phyloP scores from a whole-genome alignment of 2,329 filamentous ascomycete species.

The Allantophomopsis cytisporea region DNA sequence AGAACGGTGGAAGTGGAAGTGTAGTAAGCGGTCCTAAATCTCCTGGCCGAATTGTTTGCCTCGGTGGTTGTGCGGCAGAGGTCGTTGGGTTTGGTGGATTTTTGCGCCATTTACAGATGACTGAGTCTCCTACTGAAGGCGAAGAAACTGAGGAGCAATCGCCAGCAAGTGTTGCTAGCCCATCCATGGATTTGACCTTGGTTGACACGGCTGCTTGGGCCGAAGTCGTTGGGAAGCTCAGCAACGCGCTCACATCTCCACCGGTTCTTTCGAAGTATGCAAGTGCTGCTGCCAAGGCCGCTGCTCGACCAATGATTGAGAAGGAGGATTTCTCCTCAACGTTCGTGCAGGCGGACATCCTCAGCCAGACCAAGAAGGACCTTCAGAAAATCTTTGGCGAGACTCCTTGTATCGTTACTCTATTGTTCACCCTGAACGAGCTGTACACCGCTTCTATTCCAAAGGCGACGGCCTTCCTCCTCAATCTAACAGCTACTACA shows the following conservation, averaged over 20 bases:
- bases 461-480: constrained; percentile 64
- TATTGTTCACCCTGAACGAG: constrained; percentile 94
- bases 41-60: constrained; percentile 8
- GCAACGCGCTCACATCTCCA: constrained; percentile 36
- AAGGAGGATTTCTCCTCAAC: constrained; percentile 22
- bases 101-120: constrained; percentile 22
- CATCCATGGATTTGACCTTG: constrained; percentile 35
- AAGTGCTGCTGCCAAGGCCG: constrained; percentile 28
- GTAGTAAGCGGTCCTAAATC: constrained; percentile 2
- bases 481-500: constrained; percentile 47
- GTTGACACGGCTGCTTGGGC: constrained; percentile 77
- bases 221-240: constrained; percentile 43
- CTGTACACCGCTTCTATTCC: constrained; percentile 66
- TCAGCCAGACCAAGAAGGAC: constrained; percentile 23
- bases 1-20: constrained; percentile 1
- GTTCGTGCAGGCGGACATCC: constrained; percentile 34
- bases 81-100: constrained; percentile 48
- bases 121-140: constrained; percentile 2
- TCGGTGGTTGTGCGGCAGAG: constrained; percentile 41
- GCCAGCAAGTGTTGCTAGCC: constrained; percentile 1
- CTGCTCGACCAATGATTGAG: constrained; percentile 30
- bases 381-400: constrained; percentile 17
- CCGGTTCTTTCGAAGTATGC: constrained; percentile 37
- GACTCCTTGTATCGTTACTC: constrained; percentile 49
- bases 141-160: constrained; percentile 1